Base-by-base conservation (phyloP, 352 stramenopile genomes). In the Globisporangium barbulae region DNA sequence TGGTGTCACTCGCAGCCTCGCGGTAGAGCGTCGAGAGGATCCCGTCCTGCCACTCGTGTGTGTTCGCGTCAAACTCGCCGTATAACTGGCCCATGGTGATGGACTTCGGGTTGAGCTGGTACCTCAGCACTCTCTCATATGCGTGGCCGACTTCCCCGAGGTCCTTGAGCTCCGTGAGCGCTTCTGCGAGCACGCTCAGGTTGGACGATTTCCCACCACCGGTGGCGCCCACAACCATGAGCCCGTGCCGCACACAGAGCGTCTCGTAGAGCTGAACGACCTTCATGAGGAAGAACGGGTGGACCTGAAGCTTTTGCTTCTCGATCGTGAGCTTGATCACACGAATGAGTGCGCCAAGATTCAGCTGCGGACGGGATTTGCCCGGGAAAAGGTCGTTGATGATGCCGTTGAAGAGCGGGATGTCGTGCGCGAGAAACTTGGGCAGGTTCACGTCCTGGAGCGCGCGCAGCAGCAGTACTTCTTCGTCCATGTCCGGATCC, bases 51-150 rank as follows among this genome's bases (percentile, higher is more conserved):
- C 94, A 98, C 68, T 98, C 94, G 65, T 98, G 91, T 0, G 94
- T 98, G 68, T 97, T 98, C 1, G 80, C 76, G 63, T 98, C 95
- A 55, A 98, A 98, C 58, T 97, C 89, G 47, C 94, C 94, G 63
- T 98, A 98, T 0, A 98, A 74, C 69, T 98, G 93, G 0, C 94
- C 94, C 93, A 98, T 98, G 2, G 90, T 98, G 70, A 98, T 98
- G 0, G 88, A 97, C 63, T 98, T 98, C 0, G 94, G 94, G 74
- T 98, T 98, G 6, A 98, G 65, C 25, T 97, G 91, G 65, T 85
- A 96, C 5, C 81, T 79, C 1, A 88, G 50, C 17, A 98, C 91
- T 13, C 85, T 81, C 54, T 98, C 90, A 63, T 96, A 98, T 5
- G 83, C 83, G 45, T 89, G 81, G 0, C 84, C 84, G 19, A 87